Base-by-base conservation (phyloP, 2,329 filamentous ascomycete species). In the Graphilbum fragrans region DNA sequence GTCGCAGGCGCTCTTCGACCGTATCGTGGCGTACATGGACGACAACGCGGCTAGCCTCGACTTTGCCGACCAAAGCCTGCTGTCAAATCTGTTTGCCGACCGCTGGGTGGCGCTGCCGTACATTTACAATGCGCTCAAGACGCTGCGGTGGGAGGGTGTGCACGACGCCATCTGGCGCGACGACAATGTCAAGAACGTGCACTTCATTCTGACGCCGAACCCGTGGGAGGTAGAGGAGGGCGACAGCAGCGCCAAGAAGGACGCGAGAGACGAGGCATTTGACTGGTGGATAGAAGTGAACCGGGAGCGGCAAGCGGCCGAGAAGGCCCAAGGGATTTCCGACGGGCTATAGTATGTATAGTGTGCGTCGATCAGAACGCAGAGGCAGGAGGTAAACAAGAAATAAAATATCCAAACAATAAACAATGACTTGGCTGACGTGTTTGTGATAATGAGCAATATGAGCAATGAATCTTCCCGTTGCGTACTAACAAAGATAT, bases 121-220 rank as follows among this genome's bases (percentile, higher is more conserved):
- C 50, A 59, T 68, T 14, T 79, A 78, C 55, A 80, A 80, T 49
- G 75, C 72, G 10, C 64, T 80, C 46, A 78, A 79, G 66, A 77
- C 75, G 16, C 46, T 79, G 61, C 50, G 51, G n/a, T 52, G 50
- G 50, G 43, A 61, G 16, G 64, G 60, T 12, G 72, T 77, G 23
- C 75, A 80, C 51, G 55, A 58, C 22, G 52, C 58, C 42, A 72
- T 80, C 43, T 80, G 75, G 75, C 57, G 61, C 11, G 74, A 80
- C 49, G 68, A 68, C 17, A 53, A 59, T 33, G 70, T 79, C 38
- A 77, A 74, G 61, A 77, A 76, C 49, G 55, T 80, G 6, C 75
- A 80, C 52, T 78, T 74, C 46, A 77, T 80, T 36, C 54, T 79
- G 19, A 67, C 50, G 18, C 50, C 74, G 1, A 80, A 80, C 58